These are phyloP conservation scores for Leccinum cinnamomeum DNA, from an alignment of 1,284 basidiomycete species.

Conservation along the genomic window DNA sequence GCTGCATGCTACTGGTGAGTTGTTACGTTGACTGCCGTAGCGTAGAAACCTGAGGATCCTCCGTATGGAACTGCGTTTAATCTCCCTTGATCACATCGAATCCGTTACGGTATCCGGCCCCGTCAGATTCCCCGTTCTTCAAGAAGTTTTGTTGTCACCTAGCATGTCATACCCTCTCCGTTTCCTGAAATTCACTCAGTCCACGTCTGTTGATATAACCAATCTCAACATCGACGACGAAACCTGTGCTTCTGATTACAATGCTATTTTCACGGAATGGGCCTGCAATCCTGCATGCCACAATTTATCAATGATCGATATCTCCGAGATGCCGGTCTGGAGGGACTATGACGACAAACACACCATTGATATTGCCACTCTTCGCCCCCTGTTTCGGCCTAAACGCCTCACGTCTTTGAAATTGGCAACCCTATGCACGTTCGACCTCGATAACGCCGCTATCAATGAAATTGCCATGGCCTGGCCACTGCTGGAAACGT, in stretches of 20 bases:
- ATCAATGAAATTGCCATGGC: constrained; percentile 28
- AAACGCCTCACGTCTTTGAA: constrained; percentile 25
- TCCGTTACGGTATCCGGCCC: constrained; percentile 5
- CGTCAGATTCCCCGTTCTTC: constrained; percentile 23
- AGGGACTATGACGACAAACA: constrained; percentile 33
- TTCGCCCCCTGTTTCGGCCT: constrained; percentile 29
- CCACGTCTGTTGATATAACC: constrained; percentile 32
- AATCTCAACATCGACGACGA: constrained; percentile 35
- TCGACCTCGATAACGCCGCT: constrained; percentile 23
- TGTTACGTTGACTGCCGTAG: too few species aligned
- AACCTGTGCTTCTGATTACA: constrained; percentile 29
- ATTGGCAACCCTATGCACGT: constrained; percentile 31
- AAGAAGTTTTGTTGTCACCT: constrained; percentile 23
- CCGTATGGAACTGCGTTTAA: constrained; percentile 29
- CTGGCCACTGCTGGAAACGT: constrained; percentile 30
- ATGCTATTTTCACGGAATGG: constrained; percentile 26
- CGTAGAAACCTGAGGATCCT: constrained; percentile 23
- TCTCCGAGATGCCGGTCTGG: constrained; percentile 33
- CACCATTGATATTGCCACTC: constrained; percentile 25
- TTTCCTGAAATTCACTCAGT: constrained; percentile 31
- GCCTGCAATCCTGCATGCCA: constrained; percentile 24
- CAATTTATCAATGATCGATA: constrained; percentile 29
- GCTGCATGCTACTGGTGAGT: too few species aligned
- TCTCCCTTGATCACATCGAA: constrained; percentile 26
- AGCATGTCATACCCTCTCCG: constrained; percentile 23